Base-by-base conservation (phyloP, 2,329 filamentous ascomycete genomes). In the Trichoderma sp. region DNA sequence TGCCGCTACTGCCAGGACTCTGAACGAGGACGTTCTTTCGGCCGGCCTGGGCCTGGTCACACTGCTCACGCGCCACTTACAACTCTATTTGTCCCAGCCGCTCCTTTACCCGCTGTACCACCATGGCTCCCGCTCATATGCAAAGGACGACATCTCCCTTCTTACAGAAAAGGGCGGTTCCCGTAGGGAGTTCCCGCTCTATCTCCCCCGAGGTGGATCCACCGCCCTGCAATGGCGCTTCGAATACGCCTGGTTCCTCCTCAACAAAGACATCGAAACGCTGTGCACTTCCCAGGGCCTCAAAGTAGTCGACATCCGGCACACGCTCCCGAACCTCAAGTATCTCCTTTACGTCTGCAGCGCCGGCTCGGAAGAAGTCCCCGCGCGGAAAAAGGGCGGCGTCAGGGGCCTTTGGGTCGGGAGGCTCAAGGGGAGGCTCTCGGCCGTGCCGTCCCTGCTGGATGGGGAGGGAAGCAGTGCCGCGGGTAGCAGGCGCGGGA, bases 201-300 rank as follows among this genome's bases (percentile, higher is more conserved):
- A 94, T 79, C 77, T 88, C 0, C 85, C 85, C 0, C 80, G 85
- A 2, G 86, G 87, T 18, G 86, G 86, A 79, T 91, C 81, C n/a
- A 86, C 76, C 0, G 86, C 87, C 2, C 88, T 93, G 0, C 89
- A 94, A 56, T 98, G 95, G 81, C 90, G 95, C 2, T 98, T 98
- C 79, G 95, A 98, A 75, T 99, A 98, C 78, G 96, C 86, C 13
- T 96, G 97, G 77, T 99, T 98, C 75, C 83, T 98, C n/a, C 85
- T 99, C 16, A 98, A 98, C 82, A 97, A 98, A 80, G 84, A 98
- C 76, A 94, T 99, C 68, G 94, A 98, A 74, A 80, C 84, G 0
- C 81, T 90, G 4, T 90, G 88, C 70, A 81, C 83, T 4, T 83
- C 85, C 1, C 89, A 94, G 72, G 91, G 91, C 0, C 82, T 97